Base-by-base conservation (phyloP, 148 eudicot genomes). In the Hydrangea macrophylla region DNA sequence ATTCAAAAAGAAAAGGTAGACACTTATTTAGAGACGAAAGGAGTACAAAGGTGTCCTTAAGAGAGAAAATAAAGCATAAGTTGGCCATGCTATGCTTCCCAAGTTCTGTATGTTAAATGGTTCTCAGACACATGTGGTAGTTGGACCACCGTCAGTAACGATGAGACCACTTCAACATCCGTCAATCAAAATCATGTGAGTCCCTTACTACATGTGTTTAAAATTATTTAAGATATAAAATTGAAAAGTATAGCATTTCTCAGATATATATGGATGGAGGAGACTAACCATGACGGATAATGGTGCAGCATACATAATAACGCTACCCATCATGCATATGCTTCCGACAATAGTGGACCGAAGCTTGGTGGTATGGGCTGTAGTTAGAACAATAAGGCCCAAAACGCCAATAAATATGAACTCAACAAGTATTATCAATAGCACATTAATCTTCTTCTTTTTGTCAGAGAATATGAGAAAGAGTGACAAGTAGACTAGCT, bases 291-390 rank as follows among this genome's bases (percentile, higher is more conserved):
- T 87, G 73, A 94, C 75, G 10, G 99, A 75, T 37, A 94, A 69
- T 0, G 99, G 99, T 1, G 99, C 61, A 31, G 96, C 99, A 55
- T 94, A 94, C 99, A 94, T 94, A 67, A 89, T 32, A 51, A 90
- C 74, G 62, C 85, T 86, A 33, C 78, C 87, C 3, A 74, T 42
- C 48, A 87, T 77, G 57, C 84, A 85, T 11, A 91, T 42, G 71
- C 83, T 67, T 7, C 99, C 99, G n/a, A 91, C 83, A 23, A 85
- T 79, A 3, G 75, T 55, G 18, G 97, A 79, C 39, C 99, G 77
- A 11, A 68, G 74, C 55, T 85, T 84, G 55, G 84, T 84, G 42
- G 84, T 75, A 39, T 87, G 96, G 13, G 74, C 73, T 1, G 87
- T 33, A 27, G 62, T 70, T 1, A 94, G 81, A 20, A 85, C 93